Evolutionary conservation across 1,139 yeast genomes (phyloP).

Genomic region (Yamadazyma triangularis): DNA sequence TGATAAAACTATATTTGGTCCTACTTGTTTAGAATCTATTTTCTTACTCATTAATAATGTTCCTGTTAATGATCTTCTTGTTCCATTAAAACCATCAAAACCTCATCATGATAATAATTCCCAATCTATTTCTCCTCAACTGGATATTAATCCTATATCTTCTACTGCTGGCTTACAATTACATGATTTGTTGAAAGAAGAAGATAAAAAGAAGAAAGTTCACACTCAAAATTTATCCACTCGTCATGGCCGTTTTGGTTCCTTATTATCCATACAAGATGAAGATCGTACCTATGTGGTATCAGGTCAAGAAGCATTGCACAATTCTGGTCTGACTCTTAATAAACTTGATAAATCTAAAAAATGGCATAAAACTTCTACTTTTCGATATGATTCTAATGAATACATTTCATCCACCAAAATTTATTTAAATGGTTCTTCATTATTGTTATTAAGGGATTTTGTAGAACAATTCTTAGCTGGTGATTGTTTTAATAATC

Average conservation of each 20-base stretch:
- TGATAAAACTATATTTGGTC: constrained; percentile 56
- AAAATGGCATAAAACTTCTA: constrained; percentile 52
- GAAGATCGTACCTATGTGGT: constrained; percentile 56
- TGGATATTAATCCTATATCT: constrained; percentile 3
- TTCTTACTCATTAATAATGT: constrained; percentile 60
- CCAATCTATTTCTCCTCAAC: constrained; percentile 1
- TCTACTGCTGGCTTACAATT: constrained; percentile 39
- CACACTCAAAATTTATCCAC: constrained; percentile 55
- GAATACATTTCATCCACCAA: constrained; percentile 22
- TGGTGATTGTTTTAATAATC: constrained; percentile 72
- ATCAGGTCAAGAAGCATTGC: constrained; percentile 71
- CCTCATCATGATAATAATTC: background rate
- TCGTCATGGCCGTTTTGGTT: constrained; percentile 90
- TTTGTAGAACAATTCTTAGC: constrained; percentile 50
- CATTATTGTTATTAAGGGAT: constrained; percentile 37
- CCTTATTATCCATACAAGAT: constrained; percentile 67
- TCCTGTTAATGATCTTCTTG: constrained; percentile 24
- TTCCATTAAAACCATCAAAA: background rate
- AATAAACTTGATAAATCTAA: constrained; percentile 62
- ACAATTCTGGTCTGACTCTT: constrained; percentile 43
- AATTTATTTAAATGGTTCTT: constrained; percentile 27
- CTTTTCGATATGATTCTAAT: constrained; percentile 44
- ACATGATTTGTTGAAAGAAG: constrained; percentile 53
- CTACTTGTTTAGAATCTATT: constrained; percentile 65
- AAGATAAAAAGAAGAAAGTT: constrained; percentile 47